Base-by-base conservation (phyloP, 2,329 filamentous ascomycete genomes). In the Alternaria triticina region DNA sequence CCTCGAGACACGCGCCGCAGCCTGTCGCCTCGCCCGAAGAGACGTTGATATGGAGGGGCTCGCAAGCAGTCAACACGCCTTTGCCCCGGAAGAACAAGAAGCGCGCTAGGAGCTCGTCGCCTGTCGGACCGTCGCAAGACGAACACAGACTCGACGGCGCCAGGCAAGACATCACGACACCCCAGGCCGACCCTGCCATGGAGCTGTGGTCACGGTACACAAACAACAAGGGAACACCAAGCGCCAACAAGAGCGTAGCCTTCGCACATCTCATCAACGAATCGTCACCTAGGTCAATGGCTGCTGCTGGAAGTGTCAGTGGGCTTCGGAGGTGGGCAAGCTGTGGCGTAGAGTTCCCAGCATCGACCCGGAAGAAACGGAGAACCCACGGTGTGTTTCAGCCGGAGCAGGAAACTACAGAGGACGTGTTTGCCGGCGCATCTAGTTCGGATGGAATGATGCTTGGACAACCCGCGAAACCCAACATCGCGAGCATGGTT, bases 11-110 rank as follows among this genome's bases (percentile, higher is more conserved):
- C 61, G 80, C 80, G n/a, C 79, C 81, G 25, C 81, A 81, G 55
- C 81, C 84, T 20, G 77, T 81, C n/a, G 74, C 81, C 17, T 88
- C 87, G 1, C 88, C 88, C 1, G 85, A 88, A 66, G 88, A 90
- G 65, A 85, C 88, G 70, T 82, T 90, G 47, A 83, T 84, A 52
- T 90, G 88, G 88, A 84, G 87, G 44, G 76, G 77, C 13, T 82
- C 83, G 12, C 83, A 82, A 66, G 81, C 81, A 6, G 74, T 79
- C 8, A 77, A 78, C 40, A 80, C 83, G 20, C 82, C 83, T 15
- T 73, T 83, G 1, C 68, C 70, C 3, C 78, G 80, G 36, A 80
- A 81, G 49, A 79, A 80, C 66, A 79, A 80, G 57, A 84, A 83
- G 70, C 78, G 83, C 47, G 82, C 82, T 5, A 74, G 79, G 61